phyloP scores from a whole-genome alignment of 768 basidiomycete genomes.

The Leccinum boreale region DNA sequence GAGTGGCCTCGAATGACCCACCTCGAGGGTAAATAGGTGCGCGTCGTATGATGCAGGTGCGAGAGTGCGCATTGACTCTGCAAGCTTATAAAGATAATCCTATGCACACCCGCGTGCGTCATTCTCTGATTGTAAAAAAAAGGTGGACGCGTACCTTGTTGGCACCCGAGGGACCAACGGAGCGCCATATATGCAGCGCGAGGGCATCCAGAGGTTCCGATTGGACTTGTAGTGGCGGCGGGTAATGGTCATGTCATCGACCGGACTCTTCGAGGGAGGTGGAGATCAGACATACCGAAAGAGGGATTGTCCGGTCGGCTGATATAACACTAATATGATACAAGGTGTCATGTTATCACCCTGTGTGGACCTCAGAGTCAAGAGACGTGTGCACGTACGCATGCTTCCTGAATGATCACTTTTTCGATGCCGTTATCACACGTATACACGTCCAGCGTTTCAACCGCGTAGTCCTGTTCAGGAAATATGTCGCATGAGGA shows the following conservation, averaged over 20 bases:
- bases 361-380: neutral
- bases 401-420: slow-evolving; percentile 44
- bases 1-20: slow-evolving; percentile 23
- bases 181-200: slow-evolving; percentile 64
- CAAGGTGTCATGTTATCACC: neutral
- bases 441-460: slow-evolving; percentile 73
- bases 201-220: slow-evolving; percentile 70
- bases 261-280: no score
- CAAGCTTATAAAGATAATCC: slow-evolving; percentile 86
- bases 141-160: slow-evolving; percentile 62
- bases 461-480: slow-evolving; percentile 78
- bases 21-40: slow-evolving; percentile 76
- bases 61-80: slow-evolving; percentile 63
- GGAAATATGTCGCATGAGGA: neutral
- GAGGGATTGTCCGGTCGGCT: slow-evolving; percentile 86
- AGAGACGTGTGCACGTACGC: neutral
- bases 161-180: slow-evolving; percentile 79
- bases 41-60: slow-evolving; percentile 72
- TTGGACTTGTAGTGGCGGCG: slow-evolving; percentile 51
- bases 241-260: neutral
- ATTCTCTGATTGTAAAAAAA: neutral
- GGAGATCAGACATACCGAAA: slow-evolving; percentile 53
- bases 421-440: slow-evolving; percentile 46
- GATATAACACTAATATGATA: slow-evolving; percentile 65
- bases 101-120: slow-evolving; percentile 24